Evolutionary conservation across 2,329 filamentous ascomycete genomes (phyloP).

Genomic region (Claviceps quebecensis): DNA sequence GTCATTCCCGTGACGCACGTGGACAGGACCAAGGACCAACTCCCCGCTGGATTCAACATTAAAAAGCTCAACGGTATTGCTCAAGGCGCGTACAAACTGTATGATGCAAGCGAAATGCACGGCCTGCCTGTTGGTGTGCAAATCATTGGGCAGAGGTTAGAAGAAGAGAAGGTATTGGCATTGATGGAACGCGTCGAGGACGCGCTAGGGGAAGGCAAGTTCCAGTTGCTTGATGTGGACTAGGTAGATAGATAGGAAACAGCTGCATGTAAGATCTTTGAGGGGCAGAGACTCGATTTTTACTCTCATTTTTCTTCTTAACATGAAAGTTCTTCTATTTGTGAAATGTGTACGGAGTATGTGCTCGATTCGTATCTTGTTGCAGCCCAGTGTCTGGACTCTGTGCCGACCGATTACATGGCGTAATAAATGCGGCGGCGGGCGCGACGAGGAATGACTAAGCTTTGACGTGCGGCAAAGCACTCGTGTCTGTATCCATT

Average conservation of each 20-base stretch:
- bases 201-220: conserved; percentile 47
- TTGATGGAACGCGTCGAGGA: conserved; percentile 69
- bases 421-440: no score
- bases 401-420: no score
- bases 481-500: no score
- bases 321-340: not conserved
- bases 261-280: conserved; percentile 3
- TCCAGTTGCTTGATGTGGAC: conserved; percentile 35
- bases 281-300: not conserved
- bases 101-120: conserved; percentile 71
- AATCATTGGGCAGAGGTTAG: conserved; percentile 62
- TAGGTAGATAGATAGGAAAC: conserved; percentile 11
- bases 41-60: conserved; percentile 46
- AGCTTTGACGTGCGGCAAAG: no score
- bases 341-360: not conserved
- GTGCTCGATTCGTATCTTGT: not conserved
- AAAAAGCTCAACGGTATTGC: conserved; percentile 65
- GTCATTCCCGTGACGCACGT: conserved; percentile 79
- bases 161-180: conserved; percentile 78
- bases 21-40: conserved; percentile 50
- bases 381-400: not conserved
- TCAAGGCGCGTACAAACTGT: conserved; percentile 70
- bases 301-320: not conserved
- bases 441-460: no score
- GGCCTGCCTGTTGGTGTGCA: conserved; percentile 80